phyloP scores from a whole-genome alignment of 352 stramenopile genomes.

The Pythium aristosporum region DNA sequence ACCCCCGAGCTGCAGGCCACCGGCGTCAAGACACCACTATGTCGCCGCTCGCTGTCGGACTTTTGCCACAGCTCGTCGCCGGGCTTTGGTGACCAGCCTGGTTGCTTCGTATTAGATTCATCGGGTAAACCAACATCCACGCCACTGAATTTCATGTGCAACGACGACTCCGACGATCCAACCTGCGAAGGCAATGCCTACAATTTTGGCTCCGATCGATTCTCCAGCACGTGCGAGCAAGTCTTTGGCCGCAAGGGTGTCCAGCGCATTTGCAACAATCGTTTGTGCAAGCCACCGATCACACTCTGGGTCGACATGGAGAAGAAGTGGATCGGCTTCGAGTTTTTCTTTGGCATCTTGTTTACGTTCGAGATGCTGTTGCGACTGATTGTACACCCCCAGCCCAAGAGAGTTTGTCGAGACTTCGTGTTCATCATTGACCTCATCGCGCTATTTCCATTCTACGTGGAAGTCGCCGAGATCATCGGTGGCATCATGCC shows the following conservation, averaged over 20 bases:
- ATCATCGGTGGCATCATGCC: constrained; percentile 51
- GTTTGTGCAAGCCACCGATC: constrained; percentile 37
- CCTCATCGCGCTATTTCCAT: constrained; percentile 26
- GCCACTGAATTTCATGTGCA: constrained; percentile 49
- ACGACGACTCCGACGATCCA: neutral
- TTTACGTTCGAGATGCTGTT: constrained; percentile 64
- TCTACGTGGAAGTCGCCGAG: constrained; percentile 34
- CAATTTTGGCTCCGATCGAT: constrained; percentile 59
- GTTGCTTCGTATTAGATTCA: constrained; percentile 53
- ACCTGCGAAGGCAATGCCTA: constrained; percentile 46
- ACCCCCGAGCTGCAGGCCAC: constrained; percentile 52
- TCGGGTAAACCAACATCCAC: constrained; percentile 22
- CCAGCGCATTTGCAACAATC: constrained; percentile 33
- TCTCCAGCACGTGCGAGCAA: constrained; percentile 29
- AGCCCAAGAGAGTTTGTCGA: constrained; percentile 45
- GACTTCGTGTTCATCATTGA: constrained; percentile 66
- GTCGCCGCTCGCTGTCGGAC: constrained; percentile 36
- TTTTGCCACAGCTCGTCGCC: constrained; percentile 30
- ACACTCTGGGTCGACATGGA: constrained; percentile 57
- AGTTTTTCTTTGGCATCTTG: constrained; percentile 58
- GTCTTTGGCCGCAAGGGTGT: constrained; percentile 34
- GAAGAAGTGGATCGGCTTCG: constrained; percentile 73
- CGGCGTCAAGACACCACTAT: constrained; percentile 36
- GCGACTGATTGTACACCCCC: constrained; percentile 47
- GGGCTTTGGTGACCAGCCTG: constrained; percentile 31